Evolutionary conservation across 225 moss, liverwort and hornwort genomes (phyloP), one percentile per base, ranked within the genome.

Genomic region (Polytrichum formosum): DNA sequence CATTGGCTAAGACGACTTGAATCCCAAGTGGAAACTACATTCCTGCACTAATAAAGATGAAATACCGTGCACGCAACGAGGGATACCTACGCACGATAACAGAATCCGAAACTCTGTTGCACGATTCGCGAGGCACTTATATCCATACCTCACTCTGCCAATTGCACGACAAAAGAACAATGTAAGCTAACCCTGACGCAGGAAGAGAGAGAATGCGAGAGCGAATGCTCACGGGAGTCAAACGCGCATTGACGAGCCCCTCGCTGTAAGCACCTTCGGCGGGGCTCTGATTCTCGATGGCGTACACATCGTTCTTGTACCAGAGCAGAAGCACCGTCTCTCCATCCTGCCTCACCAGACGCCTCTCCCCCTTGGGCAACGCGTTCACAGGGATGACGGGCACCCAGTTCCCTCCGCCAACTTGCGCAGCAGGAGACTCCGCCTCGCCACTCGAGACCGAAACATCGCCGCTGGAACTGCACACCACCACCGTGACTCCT

Each of bases 181-280:
- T 37, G 10, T 37, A 33, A 8, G 7, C 33, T 33, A 37, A 37
- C 37, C 37, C 37, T 37, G 37, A 37, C 13, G 37, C 37, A 59
- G 58, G 23, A 7, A 56, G 56, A 21, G 20, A 21, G 20, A n/a
- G 19, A 1, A 46, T 46, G 13, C 16, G 13, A 13, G 46, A 46
- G 16, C 46, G 46, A 16, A 2, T 2, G 76, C 87, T 76, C 67
- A 93, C 93, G 71, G 89, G 79, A 2, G 92, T 99, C n/a, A 99
- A 84, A 13, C 84, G 80, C 13, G 98, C 98, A 73, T 99, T 99
- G 80, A 94, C 79, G 20, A 99, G 72, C 2, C 98, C 98, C 77
- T 99, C 98, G 72, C 86, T 94, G 73, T 94, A 99, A 0, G 98
- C 98, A 0, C 98, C 98, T 64, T 99, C 98, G 0, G 98, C 98